Conservation (phyloP, 106 monocot genomes). For the Chionographis japonica region DNA sequence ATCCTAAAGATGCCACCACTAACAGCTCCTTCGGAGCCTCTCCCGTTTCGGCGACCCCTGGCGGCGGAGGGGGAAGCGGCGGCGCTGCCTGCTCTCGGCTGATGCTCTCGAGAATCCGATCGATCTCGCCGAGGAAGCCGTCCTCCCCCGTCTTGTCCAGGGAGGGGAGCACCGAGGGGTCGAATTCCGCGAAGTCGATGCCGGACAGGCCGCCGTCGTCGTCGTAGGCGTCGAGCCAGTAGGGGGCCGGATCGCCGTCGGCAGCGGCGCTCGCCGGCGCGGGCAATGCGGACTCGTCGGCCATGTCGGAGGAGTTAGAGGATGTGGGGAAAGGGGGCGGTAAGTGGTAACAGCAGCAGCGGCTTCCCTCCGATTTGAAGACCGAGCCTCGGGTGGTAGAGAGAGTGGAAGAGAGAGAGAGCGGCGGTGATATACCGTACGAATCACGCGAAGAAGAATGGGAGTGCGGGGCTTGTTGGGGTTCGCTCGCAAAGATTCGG, state of each 20-base stretch:
- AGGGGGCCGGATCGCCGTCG: constrained; percentile 31
- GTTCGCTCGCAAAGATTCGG: constrained; percentile 29
- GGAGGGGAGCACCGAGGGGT: constrained; percentile 28
- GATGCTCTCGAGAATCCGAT: constrained; percentile 73
- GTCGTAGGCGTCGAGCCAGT: constrained; percentile 88
- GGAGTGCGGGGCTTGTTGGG: background rate
- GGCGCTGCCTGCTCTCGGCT: constrained; percentile 19
- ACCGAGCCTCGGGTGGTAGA: constrained; percentile 3
- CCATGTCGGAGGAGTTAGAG: background rate
- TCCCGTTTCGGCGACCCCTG: background rate
- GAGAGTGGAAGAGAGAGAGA: constrained; percentile 32
- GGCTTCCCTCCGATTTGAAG: background rate
- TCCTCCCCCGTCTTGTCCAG: constrained; percentile 37
- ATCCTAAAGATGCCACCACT: background rate
- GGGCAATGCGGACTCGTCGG: background rate
- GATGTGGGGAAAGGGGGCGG: too few species aligned
- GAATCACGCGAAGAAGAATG: constrained; percentile 43
- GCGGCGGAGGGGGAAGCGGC: background rate
- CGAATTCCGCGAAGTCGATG: constrained; percentile 48
- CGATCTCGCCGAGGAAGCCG: constrained; percentile 69
- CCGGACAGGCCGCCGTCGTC: constrained; percentile 40
- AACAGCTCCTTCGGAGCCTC: background rate
- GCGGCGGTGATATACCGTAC: constrained; percentile 74
- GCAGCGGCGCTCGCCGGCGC: background rate
- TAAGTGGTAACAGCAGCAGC: too few species aligned